Percentiles rank a stretch among this genome's conserved stretches.
phyloP scores from a whole-genome alignment of 1,284 basidiomycete genomes.

The Ustilago esculenta region DNA sequence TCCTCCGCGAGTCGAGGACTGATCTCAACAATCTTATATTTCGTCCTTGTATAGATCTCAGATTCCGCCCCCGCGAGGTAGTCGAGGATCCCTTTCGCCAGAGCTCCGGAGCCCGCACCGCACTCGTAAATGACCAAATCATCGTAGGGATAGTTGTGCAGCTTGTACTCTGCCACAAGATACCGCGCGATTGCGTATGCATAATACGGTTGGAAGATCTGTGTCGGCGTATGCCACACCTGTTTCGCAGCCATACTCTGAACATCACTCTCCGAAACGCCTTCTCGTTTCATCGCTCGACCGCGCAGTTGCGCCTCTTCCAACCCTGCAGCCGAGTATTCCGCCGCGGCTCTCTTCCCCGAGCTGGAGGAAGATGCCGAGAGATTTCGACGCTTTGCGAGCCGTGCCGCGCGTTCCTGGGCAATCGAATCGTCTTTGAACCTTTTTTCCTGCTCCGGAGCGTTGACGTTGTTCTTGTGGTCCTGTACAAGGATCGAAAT shows the following conservation, averaged over 20 bases:
- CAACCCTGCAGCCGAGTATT: constrained; percentile 45
- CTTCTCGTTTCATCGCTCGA: constrained; percentile 52
- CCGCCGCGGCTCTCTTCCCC: constrained; percentile 1
- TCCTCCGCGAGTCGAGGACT: constrained; percentile 78
- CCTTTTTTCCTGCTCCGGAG: not conserved
- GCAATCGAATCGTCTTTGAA: not conserved
- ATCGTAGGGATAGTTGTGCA: constrained; percentile 91
- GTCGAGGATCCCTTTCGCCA: constrained; percentile 87
- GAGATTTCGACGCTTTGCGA: constrained; percentile 4
- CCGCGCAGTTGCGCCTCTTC: constrained; percentile 52
- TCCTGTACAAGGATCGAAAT: constrained; percentile 31
- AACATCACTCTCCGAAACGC: constrained; percentile 59
- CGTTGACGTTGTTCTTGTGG: constrained; percentile 5
- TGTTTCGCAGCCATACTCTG: constrained; percentile 75
- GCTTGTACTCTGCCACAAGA: constrained; percentile 87
- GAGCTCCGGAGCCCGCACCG: constrained; percentile 94
- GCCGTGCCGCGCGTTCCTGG: too few relatives aligned
- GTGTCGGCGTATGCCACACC: constrained; percentile 98
- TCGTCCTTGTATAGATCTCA: constrained; percentile 88
- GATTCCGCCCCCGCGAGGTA: constrained; percentile 82
- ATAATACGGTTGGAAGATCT: constrained; percentile 98
- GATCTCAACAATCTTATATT: constrained; percentile 94
- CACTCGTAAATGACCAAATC: constrained; percentile 96
- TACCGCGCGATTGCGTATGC: constrained; percentile 89
- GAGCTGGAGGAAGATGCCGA: not conserved